Conservation (phyloP, 1,139 yeast genomes). For the Suhomyces guaymorum region DNA sequence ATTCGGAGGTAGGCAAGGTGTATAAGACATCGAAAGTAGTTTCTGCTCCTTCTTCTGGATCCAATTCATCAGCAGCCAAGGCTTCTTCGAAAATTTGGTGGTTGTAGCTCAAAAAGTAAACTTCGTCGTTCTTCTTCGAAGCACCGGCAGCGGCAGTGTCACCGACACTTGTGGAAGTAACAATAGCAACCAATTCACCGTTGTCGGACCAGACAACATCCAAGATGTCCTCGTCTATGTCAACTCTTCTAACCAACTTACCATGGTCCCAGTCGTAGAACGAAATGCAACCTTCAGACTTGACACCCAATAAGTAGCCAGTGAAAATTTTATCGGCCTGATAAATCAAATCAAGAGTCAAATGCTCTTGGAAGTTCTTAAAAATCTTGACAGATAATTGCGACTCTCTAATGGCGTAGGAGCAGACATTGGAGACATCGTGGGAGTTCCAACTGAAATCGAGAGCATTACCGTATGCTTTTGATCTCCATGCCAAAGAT, state of each 20-base stretch:
- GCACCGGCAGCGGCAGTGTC: constrained; percentile 21
- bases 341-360: constrained; percentile 65
- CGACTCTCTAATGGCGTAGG: constrained; percentile 80
- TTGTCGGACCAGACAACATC: constrained; percentile 92
- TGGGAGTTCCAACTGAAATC: constrained; percentile 93
- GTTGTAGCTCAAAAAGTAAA: constrained; percentile 79
- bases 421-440: constrained; percentile 66
- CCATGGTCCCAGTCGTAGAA: constrained; percentile 96
- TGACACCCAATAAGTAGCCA: constrained; percentile 83
- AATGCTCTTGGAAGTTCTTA: constrained; percentile 82
- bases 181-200: constrained; percentile 82
- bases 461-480: constrained; percentile 84
- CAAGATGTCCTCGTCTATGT: constrained; percentile 67
- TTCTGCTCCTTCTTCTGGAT: constrained; percentile 86
- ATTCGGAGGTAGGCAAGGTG: constrained; percentile 70
- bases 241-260: constrained; percentile 76
- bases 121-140: constrained; percentile 51
- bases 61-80: constrained; percentile 55
- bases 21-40: constrained; percentile 80
- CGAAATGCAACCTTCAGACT: constrained; percentile 76
- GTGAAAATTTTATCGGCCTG: constrained; percentile 81
- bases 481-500: constrained; percentile 97
- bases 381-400: constrained; percentile 65
- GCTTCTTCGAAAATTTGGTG: constrained; percentile 68
- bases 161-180: constrained; percentile 46